A percentile compares a stretch with the other conserved stretches of the same genome.
These are phyloP conservation scores for Austroboletus eburneus DNA, from an alignment of 768 basidiomycete genomes.

Conservation along the genomic window DNA sequence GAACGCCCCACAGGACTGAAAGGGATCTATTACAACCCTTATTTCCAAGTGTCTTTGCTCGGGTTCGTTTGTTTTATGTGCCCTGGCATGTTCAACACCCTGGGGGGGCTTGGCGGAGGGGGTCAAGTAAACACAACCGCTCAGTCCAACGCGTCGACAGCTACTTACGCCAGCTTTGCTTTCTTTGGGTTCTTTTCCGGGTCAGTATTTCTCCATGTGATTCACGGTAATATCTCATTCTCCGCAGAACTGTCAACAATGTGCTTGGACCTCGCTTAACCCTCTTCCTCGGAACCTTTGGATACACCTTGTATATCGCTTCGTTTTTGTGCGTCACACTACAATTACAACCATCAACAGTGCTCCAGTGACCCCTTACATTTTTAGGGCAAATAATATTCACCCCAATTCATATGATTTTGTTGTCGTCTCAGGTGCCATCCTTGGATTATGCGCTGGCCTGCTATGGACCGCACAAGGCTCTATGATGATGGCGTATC, in stretches of 20 bases:
- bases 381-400: slow-evolving; percentile 40
- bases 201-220: slow-evolving; percentile 33
- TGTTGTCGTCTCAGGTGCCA: slow-evolving; percentile 44
- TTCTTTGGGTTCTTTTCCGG: slow-evolving; percentile 66
- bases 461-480: slow-evolving; percentile 54
- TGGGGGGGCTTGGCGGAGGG: slow-evolving; percentile 77
- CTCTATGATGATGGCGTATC: slow-evolving; percentile 52
- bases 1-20: slow-evolving; percentile 49
- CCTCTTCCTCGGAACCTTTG: slow-evolving; percentile 46
- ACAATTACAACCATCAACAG: neutral
- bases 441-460: slow-evolving; percentile 50
- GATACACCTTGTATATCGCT: slow-evolving; percentile 50
- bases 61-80: slow-evolving; percentile 63
- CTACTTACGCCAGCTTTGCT: slow-evolving; percentile 65
- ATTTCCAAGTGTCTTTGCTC: slow-evolving; percentile 43
- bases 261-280: slow-evolving; percentile 50
- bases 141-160: slow-evolving; percentile 64
- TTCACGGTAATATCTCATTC: slow-evolving; percentile 1
- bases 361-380: too few relatives aligned
- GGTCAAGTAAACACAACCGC: slow-evolving; percentile 65
- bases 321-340: slow-evolving; percentile 36
- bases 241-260: slow-evolving; percentile 70
- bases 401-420: slow-evolving; percentile 41
- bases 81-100: slow-evolving; percentile 71
- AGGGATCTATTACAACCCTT: slow-evolving; percentile 53